Percentiles rank a stretch among this genome's conserved stretches.
Conservation (phyloP, 140 eudicot species). For the Cichorium intybus region DNA sequence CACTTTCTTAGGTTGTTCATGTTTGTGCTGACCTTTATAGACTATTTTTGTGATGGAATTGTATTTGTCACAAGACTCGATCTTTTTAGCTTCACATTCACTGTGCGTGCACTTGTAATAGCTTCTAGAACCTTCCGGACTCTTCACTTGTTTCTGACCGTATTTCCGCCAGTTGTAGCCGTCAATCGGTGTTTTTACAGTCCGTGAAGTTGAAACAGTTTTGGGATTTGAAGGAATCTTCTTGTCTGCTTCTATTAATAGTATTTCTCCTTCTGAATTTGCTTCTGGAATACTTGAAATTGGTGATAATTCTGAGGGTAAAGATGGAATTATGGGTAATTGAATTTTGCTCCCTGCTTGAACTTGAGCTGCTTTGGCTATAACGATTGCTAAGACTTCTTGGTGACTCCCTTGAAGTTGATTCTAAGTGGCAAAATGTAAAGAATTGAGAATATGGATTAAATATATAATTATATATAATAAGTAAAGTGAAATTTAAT, state of each 20-base stretch:
- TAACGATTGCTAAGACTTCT: constrained; percentile 34
- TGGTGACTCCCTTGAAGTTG: constrained; percentile 42
- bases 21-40: constrained; percentile 74
- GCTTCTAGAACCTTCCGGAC: constrained; percentile 81
- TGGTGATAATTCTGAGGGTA: constrained; percentile 32
- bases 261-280: constrained; percentile 29
- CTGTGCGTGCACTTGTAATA: constrained; percentile 72
- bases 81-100: constrained; percentile 74
- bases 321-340: constrained; percentile 27
- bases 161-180: constrained; percentile 91
- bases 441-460: constrained; percentile 3
- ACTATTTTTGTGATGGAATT: constrained; percentile 46
- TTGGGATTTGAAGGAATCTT: constrained; percentile 28
- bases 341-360: constrained; percentile 27
- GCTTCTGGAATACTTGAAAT: constrained; percentile 36
- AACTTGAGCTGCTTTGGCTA: constrained; percentile 41
- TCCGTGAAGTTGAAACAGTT: constrained; percentile 29
- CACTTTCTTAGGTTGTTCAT: constrained; percentile 70
- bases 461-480: neutral
- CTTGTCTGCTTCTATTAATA: constrained; percentile 26
- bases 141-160: constrained; percentile 86
- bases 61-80: constrained; percentile 58
- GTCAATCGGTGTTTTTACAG: constrained; percentile 47
- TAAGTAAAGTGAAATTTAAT: constrained; percentile 1
- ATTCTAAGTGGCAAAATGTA: constrained; percentile 36